A percentile compares a stretch with the other conserved stretches of the same genome.
Evolutionary conservation across 352 stramenopile species (phyloP).

Genomic region (Phytopythium cucurbitacearum): DNA sequence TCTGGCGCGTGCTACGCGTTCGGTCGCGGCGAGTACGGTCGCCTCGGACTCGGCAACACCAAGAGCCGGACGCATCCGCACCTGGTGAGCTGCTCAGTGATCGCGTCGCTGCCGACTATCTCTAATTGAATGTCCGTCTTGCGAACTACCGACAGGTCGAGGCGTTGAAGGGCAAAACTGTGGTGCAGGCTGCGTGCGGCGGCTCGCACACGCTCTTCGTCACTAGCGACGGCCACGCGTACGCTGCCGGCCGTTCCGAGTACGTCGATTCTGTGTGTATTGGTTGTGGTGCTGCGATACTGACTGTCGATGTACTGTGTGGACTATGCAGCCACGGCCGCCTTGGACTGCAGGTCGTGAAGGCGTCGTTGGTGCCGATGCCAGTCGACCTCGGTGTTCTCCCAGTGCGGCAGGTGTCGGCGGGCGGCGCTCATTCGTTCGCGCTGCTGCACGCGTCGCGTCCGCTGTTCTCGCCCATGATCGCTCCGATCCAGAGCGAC

Average conservation of each 20-base stretch:
- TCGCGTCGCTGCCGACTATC: neutral
- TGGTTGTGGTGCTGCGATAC: neutral
- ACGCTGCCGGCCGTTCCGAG: conserved; percentile 79
- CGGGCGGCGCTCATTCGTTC: conserved; percentile 68
- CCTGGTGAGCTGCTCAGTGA: conserved; percentile 22
- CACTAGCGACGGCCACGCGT: conserved; percentile 79
- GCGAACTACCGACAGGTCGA: conserved; percentile 33
- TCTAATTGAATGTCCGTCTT: neutral
- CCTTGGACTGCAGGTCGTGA: conserved; percentile 53
- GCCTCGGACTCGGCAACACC: conserved; percentile 82
- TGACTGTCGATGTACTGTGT: conserved; percentile 3
- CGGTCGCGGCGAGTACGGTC: conserved; percentile 74
- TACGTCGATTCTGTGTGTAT: conserved; percentile 30
- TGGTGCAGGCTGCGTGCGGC: conserved; percentile 76
- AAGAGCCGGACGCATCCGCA: conserved; percentile 62
- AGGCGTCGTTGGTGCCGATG: conserved; percentile 45
- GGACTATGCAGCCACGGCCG: conserved; percentile 50
- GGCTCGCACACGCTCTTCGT: conserved; percentile 87
- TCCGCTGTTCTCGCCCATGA: conserved; percentile 54
- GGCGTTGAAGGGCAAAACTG: conserved; percentile 46
- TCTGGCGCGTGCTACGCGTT: conserved; percentile 73
- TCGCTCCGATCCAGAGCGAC: conserved; percentile 31
- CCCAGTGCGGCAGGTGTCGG: conserved; percentile 64
- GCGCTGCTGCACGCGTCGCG: conserved; percentile 65
- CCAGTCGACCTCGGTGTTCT: conserved; percentile 48